These are phyloP conservation scores for Penicillium silybi DNA, from an alignment of 495 filamentous ascomycete species.

Conservation along the genomic window DNA sequence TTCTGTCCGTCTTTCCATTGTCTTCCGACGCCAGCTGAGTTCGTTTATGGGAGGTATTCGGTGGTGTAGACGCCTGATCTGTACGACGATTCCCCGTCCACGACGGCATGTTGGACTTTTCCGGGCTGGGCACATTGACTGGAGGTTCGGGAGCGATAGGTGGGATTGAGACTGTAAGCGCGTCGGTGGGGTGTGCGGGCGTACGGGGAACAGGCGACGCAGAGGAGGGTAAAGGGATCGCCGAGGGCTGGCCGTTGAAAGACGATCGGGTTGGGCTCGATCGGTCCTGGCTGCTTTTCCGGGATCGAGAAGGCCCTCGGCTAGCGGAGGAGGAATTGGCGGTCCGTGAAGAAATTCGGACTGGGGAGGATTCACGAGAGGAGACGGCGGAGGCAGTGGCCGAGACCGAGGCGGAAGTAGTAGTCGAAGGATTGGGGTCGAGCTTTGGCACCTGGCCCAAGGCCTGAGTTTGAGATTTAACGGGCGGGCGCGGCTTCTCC, in stretches of 20 bases:
- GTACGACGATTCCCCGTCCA: slow-evolving; percentile 50
- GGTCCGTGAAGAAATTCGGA: slow-evolving; percentile 34
- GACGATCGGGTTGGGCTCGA: slow-evolving; percentile 59
- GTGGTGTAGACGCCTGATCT: slow-evolving; percentile 33
- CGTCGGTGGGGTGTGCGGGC: slow-evolving; percentile 59
- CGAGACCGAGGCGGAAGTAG: slow-evolving; percentile 32
- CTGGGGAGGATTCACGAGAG: slow-evolving; percentile 50
- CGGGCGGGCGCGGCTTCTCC: slow-evolving; percentile 28
- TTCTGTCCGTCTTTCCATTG: slow-evolving; percentile 32
- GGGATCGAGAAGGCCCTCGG: slow-evolving; percentile 49
- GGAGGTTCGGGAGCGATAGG: slow-evolving; percentile 52
- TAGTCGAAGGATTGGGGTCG: slow-evolving; percentile 26
- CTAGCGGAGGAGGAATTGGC: slow-evolving; percentile 28
- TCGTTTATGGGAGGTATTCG: slow-evolving; percentile 46
- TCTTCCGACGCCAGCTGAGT: slow-evolving; percentile 29
- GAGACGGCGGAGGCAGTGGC: slow-evolving; percentile 42
- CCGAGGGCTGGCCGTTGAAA: slow-evolving; percentile 36
- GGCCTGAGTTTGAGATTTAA: slow-evolving; percentile 28
- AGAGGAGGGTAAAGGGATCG: slow-evolving; percentile 46
- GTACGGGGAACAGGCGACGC: slow-evolving; percentile 56
- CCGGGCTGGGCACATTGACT: slow-evolving; percentile 56
- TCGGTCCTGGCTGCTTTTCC: slow-evolving; percentile 71
- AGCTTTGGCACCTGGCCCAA: slow-evolving; percentile 39
- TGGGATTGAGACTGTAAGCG: slow-evolving; percentile 36
- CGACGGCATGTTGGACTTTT: slow-evolving; percentile 60